Evolutionary conservation across 768 basidiomycete species (phyloP), one percentile per base, ranked within the genome.

Genomic region (Strobilomyces echinocephalus): DNA sequence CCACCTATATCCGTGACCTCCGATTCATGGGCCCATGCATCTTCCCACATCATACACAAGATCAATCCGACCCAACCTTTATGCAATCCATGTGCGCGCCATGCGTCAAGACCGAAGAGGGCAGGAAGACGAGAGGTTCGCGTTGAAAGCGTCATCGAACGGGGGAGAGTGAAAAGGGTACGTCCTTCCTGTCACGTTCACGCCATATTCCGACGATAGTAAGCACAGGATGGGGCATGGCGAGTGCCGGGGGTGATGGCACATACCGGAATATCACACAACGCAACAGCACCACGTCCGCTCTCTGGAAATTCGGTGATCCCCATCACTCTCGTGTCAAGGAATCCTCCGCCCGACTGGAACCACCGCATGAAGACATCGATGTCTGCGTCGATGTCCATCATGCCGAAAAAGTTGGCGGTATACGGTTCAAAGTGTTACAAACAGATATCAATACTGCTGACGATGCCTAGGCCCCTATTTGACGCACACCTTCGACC

Each of bases 1-100:
- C 35, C 26, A 6, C 67, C 63, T 15, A 16, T 12, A 24, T 48
- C 45, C 35, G 33, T 18, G 12, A 11, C 9, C 40, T 93, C 92
- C 91, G 50, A 72, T 82, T 45, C 90, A 4, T 72, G 52, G 1
- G 84, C 83, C 57, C 77, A 77, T 4, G 84, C 79, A 50, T 80
- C 81, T 69, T 99, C 97, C 89, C 91, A 97, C 88, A 98, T 91
- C 84, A 99, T 87, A 58, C 86, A 90, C 36, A 98, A 74, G 54
- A 99, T 97, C 42, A 97, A 72, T 4, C 88, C 87, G 1, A 79
- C 74, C 97, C 97, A 99, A 8, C 92, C 85, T 52, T 79, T 71
- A 47, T 85, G 75, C 53, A 97, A 68, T 18, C 73, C 70, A 52
- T 74, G 68, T 21, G 67, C 69, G 58, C 73, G 80, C 94, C 94